Percentiles rank a stretch among this genome's conserved stretches.
Conservation (phyloP, 2,329 filamentous ascomycete species). For the Scortechinia acanthostroma region DNA sequence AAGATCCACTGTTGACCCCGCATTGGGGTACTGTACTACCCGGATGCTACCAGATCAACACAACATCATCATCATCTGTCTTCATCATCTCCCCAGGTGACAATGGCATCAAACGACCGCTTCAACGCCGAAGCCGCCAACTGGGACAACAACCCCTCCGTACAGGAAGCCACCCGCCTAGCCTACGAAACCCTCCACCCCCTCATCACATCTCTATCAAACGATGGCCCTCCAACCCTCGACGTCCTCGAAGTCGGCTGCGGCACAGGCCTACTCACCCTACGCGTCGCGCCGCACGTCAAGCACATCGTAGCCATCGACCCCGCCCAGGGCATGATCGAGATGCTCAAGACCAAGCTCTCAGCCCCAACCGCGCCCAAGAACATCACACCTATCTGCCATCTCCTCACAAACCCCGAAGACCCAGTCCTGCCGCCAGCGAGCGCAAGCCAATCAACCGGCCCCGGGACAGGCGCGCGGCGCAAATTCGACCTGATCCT, state of each 20-base stretch:
- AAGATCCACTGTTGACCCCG: too few species aligned
- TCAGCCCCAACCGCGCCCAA: conserved; percentile 11
- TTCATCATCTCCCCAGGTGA: too few species aligned
- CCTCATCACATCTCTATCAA: conserved; percentile 18
- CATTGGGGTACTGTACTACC: too few species aligned
- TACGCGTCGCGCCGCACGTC: conserved; percentile 36
- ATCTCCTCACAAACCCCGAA: conserved; percentile 38
- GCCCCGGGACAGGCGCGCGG: conserved; percentile 13
- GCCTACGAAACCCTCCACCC: conserved; percentile 34
- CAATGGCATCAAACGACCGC: conserved; percentile 25
- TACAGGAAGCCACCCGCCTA: conserved; percentile 31
- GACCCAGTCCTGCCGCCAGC: conserved; percentile 29
- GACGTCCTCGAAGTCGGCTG: conserved; percentile 48
- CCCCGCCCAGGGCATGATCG: conserved; percentile 44
- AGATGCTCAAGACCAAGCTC: conserved; percentile 35
- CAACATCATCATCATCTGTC: too few species aligned
- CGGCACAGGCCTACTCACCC: conserved; percentile 44
- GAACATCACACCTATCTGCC: conserved; percentile 36
- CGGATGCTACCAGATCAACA: too few species aligned
- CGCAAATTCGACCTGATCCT: conserved; percentile 39
- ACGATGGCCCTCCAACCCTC: conserved; percentile 10
- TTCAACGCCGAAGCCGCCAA: conserved; percentile 44
- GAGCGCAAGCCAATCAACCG: conserved; percentile 11
- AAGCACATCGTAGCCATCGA: conserved; percentile 41
- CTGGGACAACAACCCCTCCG: conserved; percentile 44